Evolutionary conservation across 1,139 yeast species (phyloP).

Genomic region (Spathaspora sp.): DNA sequence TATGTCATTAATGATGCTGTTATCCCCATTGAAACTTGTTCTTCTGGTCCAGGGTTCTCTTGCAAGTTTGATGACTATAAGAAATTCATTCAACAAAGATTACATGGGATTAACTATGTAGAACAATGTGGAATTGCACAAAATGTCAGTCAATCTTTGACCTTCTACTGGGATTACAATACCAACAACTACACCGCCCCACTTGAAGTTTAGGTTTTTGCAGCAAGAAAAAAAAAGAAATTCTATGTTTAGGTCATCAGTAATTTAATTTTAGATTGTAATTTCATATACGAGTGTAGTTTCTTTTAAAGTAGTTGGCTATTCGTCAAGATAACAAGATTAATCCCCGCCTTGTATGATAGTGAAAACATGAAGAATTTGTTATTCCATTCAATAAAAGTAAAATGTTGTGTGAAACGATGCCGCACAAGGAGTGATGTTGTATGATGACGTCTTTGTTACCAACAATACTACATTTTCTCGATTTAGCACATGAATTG

Average conservation of each 20-base stretch:
- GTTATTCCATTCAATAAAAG: no score
- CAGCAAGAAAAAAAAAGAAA: no score
- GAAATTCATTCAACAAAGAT: conserved; percentile 28
- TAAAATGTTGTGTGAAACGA: no score
- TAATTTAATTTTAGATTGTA: background rate
- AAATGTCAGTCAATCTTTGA: conserved; percentile 19
- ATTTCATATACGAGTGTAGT: background rate
- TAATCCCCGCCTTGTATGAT: no score
- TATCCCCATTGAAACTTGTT: conserved; percentile 40
- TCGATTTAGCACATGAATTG: no score
- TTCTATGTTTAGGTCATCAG: background rate
- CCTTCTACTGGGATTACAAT: conserved; percentile 35
- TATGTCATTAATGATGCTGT: conserved; percentile 56
- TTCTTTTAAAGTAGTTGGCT: no score
- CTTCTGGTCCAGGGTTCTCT: conserved; percentile 34
- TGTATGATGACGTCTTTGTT: no score
- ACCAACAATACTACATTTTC: no score
- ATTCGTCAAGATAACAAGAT: no score
- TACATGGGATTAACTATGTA: conserved; percentile 26
- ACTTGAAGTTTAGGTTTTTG: conserved; percentile 8
- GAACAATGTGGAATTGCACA: conserved; percentile 29
- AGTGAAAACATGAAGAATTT: no score
- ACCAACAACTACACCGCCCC: conserved; percentile 26
- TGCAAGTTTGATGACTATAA: conserved; percentile 31
- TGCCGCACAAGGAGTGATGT: no score